These are phyloP conservation scores for Hibiscus syriacus DNA, from an alignment of 345 rosid genomes.

Conservation along the genomic window DNA sequence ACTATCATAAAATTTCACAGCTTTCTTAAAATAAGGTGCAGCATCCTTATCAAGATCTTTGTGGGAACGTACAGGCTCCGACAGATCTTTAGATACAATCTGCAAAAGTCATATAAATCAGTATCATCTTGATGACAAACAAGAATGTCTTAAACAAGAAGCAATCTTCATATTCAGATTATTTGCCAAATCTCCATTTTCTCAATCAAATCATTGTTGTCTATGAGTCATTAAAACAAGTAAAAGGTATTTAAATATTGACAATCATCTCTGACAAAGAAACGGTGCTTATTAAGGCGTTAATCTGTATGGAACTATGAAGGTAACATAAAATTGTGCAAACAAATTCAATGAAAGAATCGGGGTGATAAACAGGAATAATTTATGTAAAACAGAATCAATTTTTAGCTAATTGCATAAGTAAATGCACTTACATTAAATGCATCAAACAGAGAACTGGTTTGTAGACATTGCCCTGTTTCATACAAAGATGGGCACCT, in stretches of 20 bases:
- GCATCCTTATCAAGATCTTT: no score
- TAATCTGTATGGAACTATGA: neutral
- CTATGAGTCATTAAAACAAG: neutral
- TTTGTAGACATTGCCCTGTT: neutral
- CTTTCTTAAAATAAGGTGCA: no score
- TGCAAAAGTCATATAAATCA: constrained; percentile 29
- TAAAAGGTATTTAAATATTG: neutral
- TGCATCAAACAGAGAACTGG: neutral
- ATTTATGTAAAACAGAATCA: neutral
- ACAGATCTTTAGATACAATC: constrained; percentile 91
- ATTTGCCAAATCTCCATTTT: neutral
- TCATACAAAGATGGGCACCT: neutral
- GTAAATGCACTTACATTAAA: neutral
- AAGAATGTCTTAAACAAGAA: neutral
- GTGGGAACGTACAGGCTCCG: constrained; percentile 96
- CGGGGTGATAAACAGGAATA: neutral
- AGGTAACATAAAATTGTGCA: neutral
- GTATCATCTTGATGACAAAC: neutral
- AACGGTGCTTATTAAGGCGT: neutral
- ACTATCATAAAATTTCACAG: no score
- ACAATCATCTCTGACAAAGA: neutral
- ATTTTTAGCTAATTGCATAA: neutral
- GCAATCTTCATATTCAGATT: neutral
- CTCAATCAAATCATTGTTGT: neutral
- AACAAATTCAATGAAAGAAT: neutral